Percentiles rank a stretch among this genome's conserved stretches.
phyloP scores from a whole-genome alignment of 352 stramenopile species.

The Globisporangium nagaii region DNA sequence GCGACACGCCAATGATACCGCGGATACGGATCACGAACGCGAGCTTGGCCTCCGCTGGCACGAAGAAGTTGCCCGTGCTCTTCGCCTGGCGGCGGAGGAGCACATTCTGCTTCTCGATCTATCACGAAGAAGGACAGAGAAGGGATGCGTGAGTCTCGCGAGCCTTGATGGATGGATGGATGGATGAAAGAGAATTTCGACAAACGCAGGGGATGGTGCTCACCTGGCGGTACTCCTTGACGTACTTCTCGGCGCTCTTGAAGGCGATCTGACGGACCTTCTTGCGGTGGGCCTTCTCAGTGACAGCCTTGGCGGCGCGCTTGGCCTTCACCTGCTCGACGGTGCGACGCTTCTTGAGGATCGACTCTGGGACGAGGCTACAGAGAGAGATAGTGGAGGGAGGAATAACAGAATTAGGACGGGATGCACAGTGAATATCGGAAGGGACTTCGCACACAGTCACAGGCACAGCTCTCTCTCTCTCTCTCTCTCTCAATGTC shows the following conservation, averaged over 20 bases:
- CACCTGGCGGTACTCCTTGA: conserved; percentile 96
- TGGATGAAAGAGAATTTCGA: neutral
- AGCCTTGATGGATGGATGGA: neutral
- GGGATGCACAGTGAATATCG: conserved; percentile 47
- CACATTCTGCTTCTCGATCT: conserved; percentile 92
- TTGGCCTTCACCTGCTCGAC: conserved; percentile 87
- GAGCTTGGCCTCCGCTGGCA: conserved; percentile 97
- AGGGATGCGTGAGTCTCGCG: neutral
- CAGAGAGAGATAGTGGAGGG: conserved; percentile 4
- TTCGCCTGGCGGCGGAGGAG: conserved; percentile 96
- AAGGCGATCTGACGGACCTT: conserved; percentile 89
- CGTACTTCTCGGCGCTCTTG: conserved; percentile 97
- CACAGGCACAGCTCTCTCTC: neutral
- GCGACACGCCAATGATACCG: conserved; percentile 95
- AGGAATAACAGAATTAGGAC: conserved; percentile 64
- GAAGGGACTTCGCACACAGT: conserved; percentile 1
- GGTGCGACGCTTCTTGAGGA: conserved; percentile 90
- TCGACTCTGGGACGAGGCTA: conserved; percentile 86
- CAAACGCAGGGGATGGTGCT: conserved; percentile 8
- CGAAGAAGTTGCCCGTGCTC: conserved; percentile 94
- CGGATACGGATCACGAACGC: conserved; percentile 98
- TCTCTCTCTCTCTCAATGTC: neutral
- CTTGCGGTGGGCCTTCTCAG: conserved; percentile 79
- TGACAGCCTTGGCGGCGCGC: conserved; percentile 63
- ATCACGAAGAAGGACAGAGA: neutral